phyloP scores from a whole-genome alignment of 225 moss, liverwort and hornwort species.

The Sphagnum contortum region DNA sequence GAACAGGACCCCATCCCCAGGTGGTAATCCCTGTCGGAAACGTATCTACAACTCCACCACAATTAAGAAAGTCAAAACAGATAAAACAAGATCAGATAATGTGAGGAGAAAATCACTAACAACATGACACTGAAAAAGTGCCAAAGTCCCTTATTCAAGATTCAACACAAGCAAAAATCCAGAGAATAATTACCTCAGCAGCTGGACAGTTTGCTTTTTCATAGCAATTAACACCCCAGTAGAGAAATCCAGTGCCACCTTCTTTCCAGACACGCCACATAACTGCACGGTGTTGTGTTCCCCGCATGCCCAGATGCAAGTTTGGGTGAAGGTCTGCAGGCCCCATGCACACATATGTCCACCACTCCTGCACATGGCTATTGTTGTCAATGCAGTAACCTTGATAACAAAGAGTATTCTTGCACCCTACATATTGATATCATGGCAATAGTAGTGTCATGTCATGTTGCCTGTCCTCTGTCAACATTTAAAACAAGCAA shows the following conservation, averaged over 20 bases:
- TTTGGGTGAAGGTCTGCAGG: constrained; percentile 87
- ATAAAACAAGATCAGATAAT: too few species aligned
- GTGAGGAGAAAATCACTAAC: too few species aligned
- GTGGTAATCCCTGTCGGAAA: constrained; percentile 78
- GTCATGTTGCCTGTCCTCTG: too few species aligned
- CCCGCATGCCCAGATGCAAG: constrained; percentile 93
- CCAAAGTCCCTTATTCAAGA: too few species aligned
- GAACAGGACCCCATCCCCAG: constrained; percentile 79
- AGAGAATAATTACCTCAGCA: constrained; percentile 46
- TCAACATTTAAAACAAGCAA: too few species aligned
- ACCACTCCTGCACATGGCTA: constrained; percentile 63
- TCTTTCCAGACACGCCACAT: constrained; percentile 90
- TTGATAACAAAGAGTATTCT: background rate
- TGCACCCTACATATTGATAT: background rate
- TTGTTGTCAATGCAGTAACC: background rate
- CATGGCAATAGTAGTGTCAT: background rate
- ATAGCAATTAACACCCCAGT: constrained; percentile 88
- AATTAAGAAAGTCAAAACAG: background rate
- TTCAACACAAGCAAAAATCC: too few species aligned
- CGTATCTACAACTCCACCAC: constrained; percentile 36
- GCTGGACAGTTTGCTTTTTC: constrained; percentile 69
- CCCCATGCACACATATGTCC: constrained; percentile 95
- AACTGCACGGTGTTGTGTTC: constrained; percentile 82
- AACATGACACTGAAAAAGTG: too few species aligned
- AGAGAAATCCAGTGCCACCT: constrained; percentile 69